phyloP scores from a whole-genome alignment of 345 rosid genomes.

The Hevea brasiliensis region DNA sequence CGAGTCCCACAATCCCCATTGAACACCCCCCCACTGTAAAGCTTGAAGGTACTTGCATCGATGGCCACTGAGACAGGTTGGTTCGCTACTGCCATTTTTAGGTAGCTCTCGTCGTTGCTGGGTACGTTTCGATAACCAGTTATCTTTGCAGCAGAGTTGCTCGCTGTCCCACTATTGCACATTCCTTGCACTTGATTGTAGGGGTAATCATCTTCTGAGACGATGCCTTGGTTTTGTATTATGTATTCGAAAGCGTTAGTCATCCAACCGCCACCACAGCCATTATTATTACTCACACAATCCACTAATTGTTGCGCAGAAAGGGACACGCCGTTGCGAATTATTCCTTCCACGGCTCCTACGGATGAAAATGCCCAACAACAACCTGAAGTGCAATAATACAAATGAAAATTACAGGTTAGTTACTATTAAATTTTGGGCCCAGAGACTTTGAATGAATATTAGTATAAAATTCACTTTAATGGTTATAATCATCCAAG shows the following conservation, averaged over 20 bases:
- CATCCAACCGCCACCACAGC: background rate
- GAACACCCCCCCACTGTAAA: background rate
- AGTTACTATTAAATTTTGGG: too few species aligned
- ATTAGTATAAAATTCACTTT: too few species aligned
- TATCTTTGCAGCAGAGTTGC: background rate
- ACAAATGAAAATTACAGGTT: too few species aligned
- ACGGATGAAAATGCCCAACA: background rate
- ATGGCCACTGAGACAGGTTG: constrained; percentile 2
- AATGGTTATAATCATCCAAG: too few species aligned
- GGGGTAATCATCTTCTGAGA: background rate
- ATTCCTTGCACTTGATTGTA: background rate
- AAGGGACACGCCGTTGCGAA: background rate
- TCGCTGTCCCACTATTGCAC: background rate
- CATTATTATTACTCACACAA: background rate
- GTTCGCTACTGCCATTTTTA: background rate
- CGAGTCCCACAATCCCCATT: background rate
- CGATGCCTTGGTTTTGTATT: background rate
- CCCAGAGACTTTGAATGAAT: too few species aligned
- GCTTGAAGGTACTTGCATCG: background rate
- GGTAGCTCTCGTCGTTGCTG: background rate
- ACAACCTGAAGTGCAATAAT: background rate
- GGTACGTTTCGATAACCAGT: background rate
- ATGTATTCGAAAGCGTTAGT: background rate
- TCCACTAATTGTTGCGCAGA: background rate
- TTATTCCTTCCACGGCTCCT: background rate